Evolutionary conservation across 176 grass and related monocot genomes (phyloP).

Genomic region (Pontederia paniculata): DNA sequence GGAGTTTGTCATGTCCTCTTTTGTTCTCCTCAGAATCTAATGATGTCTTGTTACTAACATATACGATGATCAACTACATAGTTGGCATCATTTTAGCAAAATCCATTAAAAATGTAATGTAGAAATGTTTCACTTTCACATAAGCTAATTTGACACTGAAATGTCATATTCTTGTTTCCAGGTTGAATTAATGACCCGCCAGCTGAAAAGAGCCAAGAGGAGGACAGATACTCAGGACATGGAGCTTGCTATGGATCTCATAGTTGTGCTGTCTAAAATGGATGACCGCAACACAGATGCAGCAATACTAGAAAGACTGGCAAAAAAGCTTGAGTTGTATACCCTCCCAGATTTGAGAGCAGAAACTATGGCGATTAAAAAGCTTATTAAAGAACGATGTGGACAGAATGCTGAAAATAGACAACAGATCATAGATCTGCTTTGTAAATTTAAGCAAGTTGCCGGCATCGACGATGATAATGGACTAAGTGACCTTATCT

Average conservation of each 20-base stretch:
- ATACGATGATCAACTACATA: too few relatives aligned
- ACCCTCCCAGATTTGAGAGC: conserved; percentile 43
- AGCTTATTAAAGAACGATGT: conserved; percentile 41
- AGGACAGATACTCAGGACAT: conserved; percentile 62
- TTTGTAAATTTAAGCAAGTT: conserved; percentile 44
- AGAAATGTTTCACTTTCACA: too few relatives aligned
- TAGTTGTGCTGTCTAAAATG: conserved; percentile 51
- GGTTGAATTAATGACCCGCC: conserved; percentile 53
- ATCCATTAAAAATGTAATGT: too few relatives aligned
- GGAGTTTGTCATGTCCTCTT: too few relatives aligned
- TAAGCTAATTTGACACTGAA: too few relatives aligned
- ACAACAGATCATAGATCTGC: conserved; percentile 40
- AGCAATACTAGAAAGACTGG: conserved; percentile 52
- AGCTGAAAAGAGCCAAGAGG: conserved; percentile 45
- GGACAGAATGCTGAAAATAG: conserved; percentile 35
- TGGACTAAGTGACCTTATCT: conserved; percentile 42
- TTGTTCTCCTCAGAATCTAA: too few relatives aligned
- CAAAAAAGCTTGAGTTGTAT: conserved; percentile 49
- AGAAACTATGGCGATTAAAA: conserved; percentile 72
- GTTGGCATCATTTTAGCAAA: too few relatives aligned
- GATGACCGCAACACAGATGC: conserved; percentile 43
- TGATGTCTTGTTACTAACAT: too few relatives aligned
- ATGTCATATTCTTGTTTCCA: conserved; percentile 4
- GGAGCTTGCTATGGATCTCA: conserved; percentile 63
- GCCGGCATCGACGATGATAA: conserved; percentile 42